A percentile compares a stretch with the other conserved stretches of the same genome.
phyloP scores from a whole-genome alignment of 1,284 basidiomycete genomes.

The Leccinum angustisporum region DNA sequence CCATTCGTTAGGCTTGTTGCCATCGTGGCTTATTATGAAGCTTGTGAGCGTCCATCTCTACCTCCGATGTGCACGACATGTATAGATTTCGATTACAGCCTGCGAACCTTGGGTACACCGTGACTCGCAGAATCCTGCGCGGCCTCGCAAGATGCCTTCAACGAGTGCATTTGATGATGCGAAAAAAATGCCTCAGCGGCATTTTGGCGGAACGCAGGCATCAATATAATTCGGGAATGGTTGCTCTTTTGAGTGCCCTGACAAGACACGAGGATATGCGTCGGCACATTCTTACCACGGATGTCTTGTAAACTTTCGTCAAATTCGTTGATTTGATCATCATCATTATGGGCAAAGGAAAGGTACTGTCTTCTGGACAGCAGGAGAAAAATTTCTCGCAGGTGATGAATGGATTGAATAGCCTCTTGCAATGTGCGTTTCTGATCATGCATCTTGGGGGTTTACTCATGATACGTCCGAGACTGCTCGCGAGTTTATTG shows the following conservation, averaged over 20 bases:
- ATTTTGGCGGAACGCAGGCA: constrained; percentile 18
- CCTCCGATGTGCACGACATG: too few relatives aligned
- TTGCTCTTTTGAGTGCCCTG: constrained; percentile 24
- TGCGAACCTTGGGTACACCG: background rate
- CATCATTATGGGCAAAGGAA: background rate
- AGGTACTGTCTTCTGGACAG: background rate
- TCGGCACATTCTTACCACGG: constrained; percentile 14
- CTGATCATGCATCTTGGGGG: background rate
- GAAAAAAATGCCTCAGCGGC: constrained; percentile 3
- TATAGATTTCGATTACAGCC: constrained; percentile 6
- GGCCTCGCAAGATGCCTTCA: background rate
- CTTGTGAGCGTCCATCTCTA: constrained; percentile 13
- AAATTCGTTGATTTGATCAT: constrained; percentile 17
- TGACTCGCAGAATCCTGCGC: background rate
- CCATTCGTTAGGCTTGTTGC: constrained; percentile 22
- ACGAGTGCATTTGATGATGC: constrained; percentile 8
- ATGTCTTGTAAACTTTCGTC: constrained; percentile 19
- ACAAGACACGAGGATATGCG: constrained; percentile 16
- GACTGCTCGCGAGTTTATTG: constrained; percentile 3
- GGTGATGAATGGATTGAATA: constrained; percentile 25
- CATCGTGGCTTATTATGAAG: constrained; percentile 28
- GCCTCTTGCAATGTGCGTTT: constrained; percentile 19
- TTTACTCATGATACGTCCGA: constrained; percentile 6
- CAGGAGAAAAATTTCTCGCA: constrained; percentile 14
- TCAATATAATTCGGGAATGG: constrained; percentile 19